Conservation (phyloP, 1,284 basidiomycete genomes). For the Pterula multifida region DNA sequence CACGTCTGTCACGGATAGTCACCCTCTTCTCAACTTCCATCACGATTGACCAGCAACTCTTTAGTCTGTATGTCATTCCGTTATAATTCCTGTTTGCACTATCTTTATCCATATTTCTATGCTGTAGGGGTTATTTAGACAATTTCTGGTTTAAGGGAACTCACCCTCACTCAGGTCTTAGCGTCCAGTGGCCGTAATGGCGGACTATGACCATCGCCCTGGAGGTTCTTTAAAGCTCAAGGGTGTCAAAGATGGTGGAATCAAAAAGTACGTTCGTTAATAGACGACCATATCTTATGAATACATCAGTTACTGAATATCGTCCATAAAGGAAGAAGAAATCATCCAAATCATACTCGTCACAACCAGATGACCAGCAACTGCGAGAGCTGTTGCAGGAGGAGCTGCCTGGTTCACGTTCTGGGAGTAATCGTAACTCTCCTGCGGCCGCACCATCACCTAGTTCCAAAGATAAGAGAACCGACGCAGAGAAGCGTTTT, state of each 20-base stretch:
- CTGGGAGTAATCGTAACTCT: conserved; percentile 47
- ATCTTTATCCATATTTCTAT: too few relatives aligned
- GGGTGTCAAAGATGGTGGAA: conserved; percentile 61
- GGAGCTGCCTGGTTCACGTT: conserved; percentile 34
- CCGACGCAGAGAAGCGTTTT: conserved; percentile 83
- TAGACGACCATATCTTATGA: neutral
- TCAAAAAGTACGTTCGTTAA: conserved; percentile 61
- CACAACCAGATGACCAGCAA: conserved; percentile 22
- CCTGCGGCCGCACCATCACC: conserved; percentile 33
- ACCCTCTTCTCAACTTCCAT: conserved; percentile 1
- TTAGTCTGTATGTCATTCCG: too few relatives aligned
- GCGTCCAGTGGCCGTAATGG: conserved; percentile 30
- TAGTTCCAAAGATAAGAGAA: conserved; percentile 35
- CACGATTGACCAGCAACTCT: neutral
- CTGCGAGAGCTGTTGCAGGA: conserved; percentile 38
- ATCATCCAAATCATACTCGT: conserved; percentile 54
- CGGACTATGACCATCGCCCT: conserved; percentile 78
- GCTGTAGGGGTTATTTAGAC: neutral
- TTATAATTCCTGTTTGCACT: too few relatives aligned
- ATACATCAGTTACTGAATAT: too few relatives aligned
- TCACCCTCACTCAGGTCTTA: neutral
- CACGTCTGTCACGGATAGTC: neutral
- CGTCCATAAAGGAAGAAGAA: conserved; percentile 66
- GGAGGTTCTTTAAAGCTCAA: conserved; percentile 89
- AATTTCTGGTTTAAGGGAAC: neutral